These are phyloP conservation scores for Mesembryanthemum crystallinum DNA, from an alignment of 148 eudicot genomes.

Conservation along the genomic window DNA sequence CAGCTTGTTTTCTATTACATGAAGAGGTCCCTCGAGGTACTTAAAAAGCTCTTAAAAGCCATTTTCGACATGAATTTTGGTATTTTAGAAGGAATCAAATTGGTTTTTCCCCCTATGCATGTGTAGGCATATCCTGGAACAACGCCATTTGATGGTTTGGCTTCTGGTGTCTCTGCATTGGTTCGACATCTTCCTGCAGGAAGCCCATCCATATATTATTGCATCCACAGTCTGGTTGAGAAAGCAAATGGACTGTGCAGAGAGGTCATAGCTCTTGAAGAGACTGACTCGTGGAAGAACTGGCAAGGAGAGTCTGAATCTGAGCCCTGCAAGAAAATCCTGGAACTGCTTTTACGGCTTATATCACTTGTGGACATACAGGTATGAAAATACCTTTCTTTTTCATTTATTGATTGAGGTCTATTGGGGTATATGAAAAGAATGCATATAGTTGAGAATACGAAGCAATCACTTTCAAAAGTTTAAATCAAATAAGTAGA, in stretches of 20 bases:
- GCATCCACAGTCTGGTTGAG: constrained; percentile 64
- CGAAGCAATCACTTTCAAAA: background rate
- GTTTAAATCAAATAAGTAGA: too few species aligned
- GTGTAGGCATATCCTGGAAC: constrained; percentile 70
- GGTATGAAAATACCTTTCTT: constrained; percentile 33
- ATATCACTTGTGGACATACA: constrained; percentile 74
- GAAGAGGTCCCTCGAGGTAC: constrained; percentile 85
- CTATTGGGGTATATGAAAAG: background rate
- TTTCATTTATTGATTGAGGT: background rate
- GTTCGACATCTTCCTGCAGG: constrained; percentile 95
- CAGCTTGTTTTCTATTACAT: constrained; percentile 91
- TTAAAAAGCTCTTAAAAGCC: constrained; percentile 1
- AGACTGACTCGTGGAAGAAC: constrained; percentile 47
- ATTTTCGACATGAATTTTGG: background rate
- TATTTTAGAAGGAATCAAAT: background rate
- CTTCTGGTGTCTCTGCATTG: constrained; percentile 81
- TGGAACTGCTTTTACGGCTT: constrained; percentile 70
- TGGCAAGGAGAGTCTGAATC: constrained; percentile 59
- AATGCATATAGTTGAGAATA: background rate
- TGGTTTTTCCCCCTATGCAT: constrained; percentile 14
- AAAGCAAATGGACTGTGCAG: constrained; percentile 53
- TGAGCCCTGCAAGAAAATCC: constrained; percentile 66
- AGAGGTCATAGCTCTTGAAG: constrained; percentile 31
- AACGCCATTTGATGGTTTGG: constrained; percentile 91
- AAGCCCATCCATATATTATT: constrained; percentile 73